These are phyloP conservation scores for Neonectria sp. DNA, from an alignment of 2,329 filamentous ascomycete genomes.

Conservation along the genomic window DNA sequence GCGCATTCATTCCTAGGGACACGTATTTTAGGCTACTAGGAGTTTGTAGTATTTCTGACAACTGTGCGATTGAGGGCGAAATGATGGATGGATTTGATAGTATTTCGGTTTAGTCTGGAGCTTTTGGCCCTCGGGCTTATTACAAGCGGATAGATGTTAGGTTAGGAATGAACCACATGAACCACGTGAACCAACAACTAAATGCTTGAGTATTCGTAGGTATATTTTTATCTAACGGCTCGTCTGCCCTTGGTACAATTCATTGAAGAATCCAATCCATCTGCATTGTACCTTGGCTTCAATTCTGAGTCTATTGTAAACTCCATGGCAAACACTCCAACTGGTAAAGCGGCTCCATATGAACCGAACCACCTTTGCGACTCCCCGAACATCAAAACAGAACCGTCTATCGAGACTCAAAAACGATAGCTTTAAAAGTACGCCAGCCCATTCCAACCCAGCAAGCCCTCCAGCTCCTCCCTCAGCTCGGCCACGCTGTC, in stretches of 20 bases:
- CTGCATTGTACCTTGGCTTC: constrained; percentile 3
- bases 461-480: constrained; percentile 75
- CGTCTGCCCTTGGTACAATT: not conserved
- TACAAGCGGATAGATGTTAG: not conserved
- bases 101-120: not conserved
- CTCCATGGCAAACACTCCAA: not conserved
- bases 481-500: constrained; percentile 76
- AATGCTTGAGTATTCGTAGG: not conserved
- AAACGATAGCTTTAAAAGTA: constrained; percentile 59
- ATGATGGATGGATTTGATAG: not conserved
- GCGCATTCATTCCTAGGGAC: constrained; percentile 5
- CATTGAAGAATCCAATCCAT: not conserved
- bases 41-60: not conserved
- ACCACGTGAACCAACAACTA: not conserved
- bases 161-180: constrained; percentile 2
- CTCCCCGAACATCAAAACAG: constrained; percentile 1
- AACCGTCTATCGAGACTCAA: not conserved
- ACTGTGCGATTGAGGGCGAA: not conserved
- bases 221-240: not conserved
- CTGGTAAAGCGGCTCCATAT: not conserved
- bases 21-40: not conserved
- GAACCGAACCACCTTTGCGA: not conserved
- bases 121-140: not conserved
- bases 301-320: not conserved
- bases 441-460: constrained; percentile 75